Evolutionary conservation across 2,329 filamentous ascomycete genomes (phyloP).

Genomic region (Colletotrichum limetticola): DNA sequence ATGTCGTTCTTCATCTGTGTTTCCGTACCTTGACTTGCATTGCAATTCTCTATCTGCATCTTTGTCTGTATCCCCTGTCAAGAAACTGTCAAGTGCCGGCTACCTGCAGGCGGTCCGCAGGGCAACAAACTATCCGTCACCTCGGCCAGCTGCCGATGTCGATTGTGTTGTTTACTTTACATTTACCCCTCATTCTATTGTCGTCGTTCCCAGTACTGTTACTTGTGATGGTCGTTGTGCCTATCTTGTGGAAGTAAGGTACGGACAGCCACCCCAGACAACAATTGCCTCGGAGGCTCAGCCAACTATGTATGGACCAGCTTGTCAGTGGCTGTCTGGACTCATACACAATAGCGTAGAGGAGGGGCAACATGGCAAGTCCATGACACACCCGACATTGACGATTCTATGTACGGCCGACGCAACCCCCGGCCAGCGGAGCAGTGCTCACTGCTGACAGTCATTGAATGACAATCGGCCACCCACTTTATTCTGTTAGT

Average conservation of each 20-base stretch:
- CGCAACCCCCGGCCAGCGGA: slow-evolving; percentile 2
- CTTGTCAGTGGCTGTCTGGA: not conserved
- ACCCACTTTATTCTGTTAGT: slow-evolving; percentile 2
- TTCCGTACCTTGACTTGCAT: not conserved
- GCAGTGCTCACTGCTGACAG: slow-evolving; percentile 22
- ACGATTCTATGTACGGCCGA: not conserved
- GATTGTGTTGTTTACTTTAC: not conserved
- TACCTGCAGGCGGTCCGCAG: slow-evolving; percentile 16
- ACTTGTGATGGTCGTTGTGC: not conserved
- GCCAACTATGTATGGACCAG: not conserved
- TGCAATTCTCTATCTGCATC: not conserved
- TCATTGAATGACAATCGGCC: slow-evolving; percentile 26
- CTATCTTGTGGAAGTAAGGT: not conserved
- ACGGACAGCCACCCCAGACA: not conserved
- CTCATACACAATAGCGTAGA: not conserved
- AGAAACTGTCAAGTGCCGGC: slow-evolving; percentile 34
- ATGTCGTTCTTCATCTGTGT: not conserved
- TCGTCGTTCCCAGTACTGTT: not conserved
- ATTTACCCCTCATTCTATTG: not conserved
- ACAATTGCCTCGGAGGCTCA: not conserved
- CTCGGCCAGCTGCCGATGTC: not conserved
- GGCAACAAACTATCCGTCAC: slow-evolving; percentile 3
- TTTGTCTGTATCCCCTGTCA: slow-evolving; percentile 14
- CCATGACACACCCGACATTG: not conserved
- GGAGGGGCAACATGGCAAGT: not conserved